phyloP scores from a whole-genome alignment of 2,329 filamentous ascomycete species.

The Aspergillus costaricaensis region DNA sequence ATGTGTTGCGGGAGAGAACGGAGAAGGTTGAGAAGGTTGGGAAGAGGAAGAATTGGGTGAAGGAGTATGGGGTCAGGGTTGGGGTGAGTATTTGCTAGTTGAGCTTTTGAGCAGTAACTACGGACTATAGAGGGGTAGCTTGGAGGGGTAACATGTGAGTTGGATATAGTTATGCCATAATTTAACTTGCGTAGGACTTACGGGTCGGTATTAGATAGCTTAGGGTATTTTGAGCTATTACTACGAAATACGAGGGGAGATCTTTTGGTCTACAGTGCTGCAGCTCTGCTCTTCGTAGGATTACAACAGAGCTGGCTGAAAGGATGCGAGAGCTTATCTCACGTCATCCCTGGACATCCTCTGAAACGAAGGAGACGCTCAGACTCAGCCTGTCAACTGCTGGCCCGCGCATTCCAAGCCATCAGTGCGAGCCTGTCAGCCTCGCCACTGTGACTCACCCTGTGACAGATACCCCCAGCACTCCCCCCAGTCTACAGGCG shows the following conservation, averaged over 20 bases:
- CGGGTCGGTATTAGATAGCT: too few relatives aligned
- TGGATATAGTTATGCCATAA: too few relatives aligned
- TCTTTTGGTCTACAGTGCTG: too few relatives aligned
- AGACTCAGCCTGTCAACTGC: neutral
- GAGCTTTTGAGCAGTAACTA: neutral
- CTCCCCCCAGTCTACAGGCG: neutral
- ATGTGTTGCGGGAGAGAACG: constrained; percentile 44
- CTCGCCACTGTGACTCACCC: neutral
- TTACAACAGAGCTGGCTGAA: neutral
- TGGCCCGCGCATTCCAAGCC: too few relatives aligned
- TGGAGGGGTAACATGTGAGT: too few relatives aligned
- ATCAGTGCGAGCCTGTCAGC: neutral
- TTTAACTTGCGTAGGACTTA: too few relatives aligned
- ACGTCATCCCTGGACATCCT: neutral
- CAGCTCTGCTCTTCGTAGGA: neutral
- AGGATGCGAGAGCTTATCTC: neutral
- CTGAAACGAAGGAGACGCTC: neutral
- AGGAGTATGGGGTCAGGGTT: constrained; percentile 46
- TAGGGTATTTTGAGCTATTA: too few relatives aligned
- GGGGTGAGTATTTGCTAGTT: constrained; percentile 27
- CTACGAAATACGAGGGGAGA: too few relatives aligned
- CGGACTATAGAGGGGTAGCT: too few relatives aligned
- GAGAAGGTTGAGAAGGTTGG: constrained; percentile 55
- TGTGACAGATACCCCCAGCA: neutral
- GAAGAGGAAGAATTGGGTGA: constrained; percentile 61